Evolutionary conservation across 257 asterid genomes (phyloP).

Genomic region (Henckelia pumila): DNA sequence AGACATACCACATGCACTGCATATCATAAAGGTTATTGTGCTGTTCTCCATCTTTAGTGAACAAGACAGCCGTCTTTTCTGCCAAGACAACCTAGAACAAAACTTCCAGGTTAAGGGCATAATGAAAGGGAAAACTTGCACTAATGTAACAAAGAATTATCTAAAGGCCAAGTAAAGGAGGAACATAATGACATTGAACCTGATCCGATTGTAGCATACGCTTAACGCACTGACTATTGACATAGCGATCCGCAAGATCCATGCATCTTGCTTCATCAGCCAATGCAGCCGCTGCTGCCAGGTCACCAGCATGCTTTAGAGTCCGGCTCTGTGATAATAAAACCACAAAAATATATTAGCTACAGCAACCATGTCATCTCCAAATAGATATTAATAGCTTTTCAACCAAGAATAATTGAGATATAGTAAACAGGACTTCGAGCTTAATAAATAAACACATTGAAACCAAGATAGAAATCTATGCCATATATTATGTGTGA

Average conservation of each 20-base stretch:
- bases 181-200: slow-evolving; percentile 38
- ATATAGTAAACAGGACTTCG: background rate
- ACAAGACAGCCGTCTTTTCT: slow-evolving; percentile 88
- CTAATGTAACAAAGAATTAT: background rate
- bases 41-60: slow-evolving; percentile 98
- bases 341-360: slow-evolving; percentile 22
- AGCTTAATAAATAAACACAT: slow-evolving; percentile 3
- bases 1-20: slow-evolving; percentile 99
- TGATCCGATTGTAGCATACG: slow-evolving; percentile 99
- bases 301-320: slow-evolving; percentile 94
- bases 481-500: background rate
- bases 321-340: slow-evolving; percentile 73
- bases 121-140: slow-evolving; percentile 9
- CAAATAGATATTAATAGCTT: background rate
- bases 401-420: slow-evolving; percentile 8
- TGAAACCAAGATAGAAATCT: background rate
- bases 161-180: background rate
- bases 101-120: slow-evolving; percentile 21
- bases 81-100: slow-evolving; percentile 74
- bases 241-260: slow-evolving; percentile 99
- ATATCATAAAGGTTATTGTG: slow-evolving; percentile 94
- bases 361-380: slow-evolving; percentile 1
- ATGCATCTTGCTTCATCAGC: slow-evolving; percentile 99
- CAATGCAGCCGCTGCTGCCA: slow-evolving; percentile 84
- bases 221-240: slow-evolving; percentile 94